Evolutionary conservation across 2,329 filamentous ascomycete species (phyloP).

Genomic region (Colletotrichum lentis): DNA sequence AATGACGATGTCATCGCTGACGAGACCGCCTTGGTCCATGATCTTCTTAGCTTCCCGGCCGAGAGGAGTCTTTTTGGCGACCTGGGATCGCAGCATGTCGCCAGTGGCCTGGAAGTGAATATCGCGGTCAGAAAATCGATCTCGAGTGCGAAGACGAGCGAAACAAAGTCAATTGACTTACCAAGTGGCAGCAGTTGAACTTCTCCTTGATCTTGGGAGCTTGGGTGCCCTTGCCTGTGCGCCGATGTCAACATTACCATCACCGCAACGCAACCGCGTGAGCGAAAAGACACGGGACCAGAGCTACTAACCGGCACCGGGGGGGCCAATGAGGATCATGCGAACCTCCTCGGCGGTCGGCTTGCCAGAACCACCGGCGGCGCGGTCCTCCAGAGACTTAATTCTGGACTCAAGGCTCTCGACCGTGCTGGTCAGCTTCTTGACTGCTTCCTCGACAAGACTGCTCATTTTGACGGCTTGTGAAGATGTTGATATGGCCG

Average conservation of each 20-base stretch:
- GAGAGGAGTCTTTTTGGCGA: slow-evolving; percentile 94
- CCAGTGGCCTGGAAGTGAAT: slow-evolving; percentile 78
- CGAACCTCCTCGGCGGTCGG: slow-evolving; percentile 74
- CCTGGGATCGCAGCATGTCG: slow-evolving; percentile 98
- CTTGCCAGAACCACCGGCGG: slow-evolving; percentile 64
- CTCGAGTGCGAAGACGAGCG: not conserved
- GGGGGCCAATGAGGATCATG: slow-evolving; percentile 98
- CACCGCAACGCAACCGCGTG: not conserved
- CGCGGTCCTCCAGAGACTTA: slow-evolving; percentile 80
- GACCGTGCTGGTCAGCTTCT: slow-evolving; percentile 85
- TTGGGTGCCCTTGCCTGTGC: slow-evolving; percentile 96
- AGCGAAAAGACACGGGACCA: slow-evolving; percentile 18
- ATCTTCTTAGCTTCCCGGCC: slow-evolving; percentile 99
- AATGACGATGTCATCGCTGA: slow-evolving; percentile 99
- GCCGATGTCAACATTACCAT: slow-evolving; percentile 24
- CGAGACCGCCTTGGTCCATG: slow-evolving; percentile 97
- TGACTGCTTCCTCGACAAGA: slow-evolving; percentile 84
- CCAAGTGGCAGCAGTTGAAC: slow-evolving; percentile 96
- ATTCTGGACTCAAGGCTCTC: slow-evolving; percentile 85
- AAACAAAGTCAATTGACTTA: slow-evolving; percentile 58
- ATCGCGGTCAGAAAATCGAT: slow-evolving; percentile 30
- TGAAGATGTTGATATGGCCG: slow-evolving; percentile 40
- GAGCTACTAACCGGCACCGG: slow-evolving; percentile 83
- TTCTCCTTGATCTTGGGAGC: slow-evolving; percentile 98
- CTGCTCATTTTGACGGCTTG: slow-evolving; percentile 71